phyloP scores from a whole-genome alignment of 371 early-diverging fungal genomes.

The Lichtheimia hyalospora region DNA sequence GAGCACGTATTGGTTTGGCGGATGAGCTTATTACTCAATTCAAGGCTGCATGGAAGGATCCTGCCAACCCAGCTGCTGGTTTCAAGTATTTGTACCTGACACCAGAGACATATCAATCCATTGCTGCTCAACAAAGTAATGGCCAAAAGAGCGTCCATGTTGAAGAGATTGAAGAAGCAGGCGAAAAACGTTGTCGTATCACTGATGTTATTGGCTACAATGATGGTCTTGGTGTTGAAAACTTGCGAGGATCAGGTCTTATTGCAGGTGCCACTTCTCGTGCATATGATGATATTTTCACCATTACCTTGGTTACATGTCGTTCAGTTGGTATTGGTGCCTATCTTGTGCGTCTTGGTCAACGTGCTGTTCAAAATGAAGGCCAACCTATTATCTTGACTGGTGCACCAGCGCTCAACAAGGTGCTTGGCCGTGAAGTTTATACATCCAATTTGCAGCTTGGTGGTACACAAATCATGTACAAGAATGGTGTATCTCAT shows the following conservation, averaged over 20 bases:
- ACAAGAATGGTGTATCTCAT: constrained; percentile 98
- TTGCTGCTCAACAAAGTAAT: constrained; percentile 53
- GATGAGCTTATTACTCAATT: constrained; percentile 87
- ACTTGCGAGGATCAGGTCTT: constrained; percentile 95
- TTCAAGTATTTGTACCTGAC: constrained; percentile 93
- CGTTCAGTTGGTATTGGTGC: constrained; percentile 99
- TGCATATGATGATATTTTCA: constrained; percentile 97
- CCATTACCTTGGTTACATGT: constrained; percentile 95
- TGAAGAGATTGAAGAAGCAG: constrained; percentile 66
- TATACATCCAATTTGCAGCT: constrained; percentile 98
- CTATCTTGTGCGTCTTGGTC: constrained; percentile 97
- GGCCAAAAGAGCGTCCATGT: constrained; percentile 63
- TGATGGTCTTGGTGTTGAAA: constrained; percentile 97
- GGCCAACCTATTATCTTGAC: constrained; percentile 98
- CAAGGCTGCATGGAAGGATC: constrained; percentile 87
- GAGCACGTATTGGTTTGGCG: constrained; percentile 98
- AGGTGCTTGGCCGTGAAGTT: constrained; percentile 96
- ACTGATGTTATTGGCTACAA: constrained; percentile 87
- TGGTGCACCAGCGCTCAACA: constrained; percentile 97
- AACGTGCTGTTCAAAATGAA: constrained; percentile 96
- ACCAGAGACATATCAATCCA: constrained; percentile 66
- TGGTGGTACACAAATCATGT: constrained; percentile 99
- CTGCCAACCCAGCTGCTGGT: constrained; percentile 78
- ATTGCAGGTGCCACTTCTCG: constrained; percentile 97
- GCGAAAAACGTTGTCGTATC: constrained; percentile 81